Evolutionary conservation across 1,284 basidiomycete genomes (phyloP), one percentile per base, ranked within the genome.

Genomic region (Rhodotorula sp.): DNA sequence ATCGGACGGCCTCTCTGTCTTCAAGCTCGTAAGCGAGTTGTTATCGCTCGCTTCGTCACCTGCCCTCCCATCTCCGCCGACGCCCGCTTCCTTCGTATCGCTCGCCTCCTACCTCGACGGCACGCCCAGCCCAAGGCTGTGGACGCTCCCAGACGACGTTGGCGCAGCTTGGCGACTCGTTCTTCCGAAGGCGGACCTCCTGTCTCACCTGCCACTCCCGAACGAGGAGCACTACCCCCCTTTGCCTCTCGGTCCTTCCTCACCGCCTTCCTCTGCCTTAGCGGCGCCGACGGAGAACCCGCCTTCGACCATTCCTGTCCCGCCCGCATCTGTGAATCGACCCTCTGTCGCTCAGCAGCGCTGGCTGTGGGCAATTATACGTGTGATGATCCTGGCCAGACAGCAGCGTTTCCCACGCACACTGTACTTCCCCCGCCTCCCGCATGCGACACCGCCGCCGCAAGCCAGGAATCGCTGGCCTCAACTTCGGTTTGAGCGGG

Each of bases 331-430:
- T 21, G 6, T 53, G 25, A 12, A 21, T 10, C 41, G 10, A 6
- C 27, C n/a, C 50, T 27, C 9, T 21, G 54, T 29, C 0, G 67
- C 73, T 1, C 66, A 64, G 1, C 55, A 55, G 21, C 46, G 74
- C 1, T 76, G 72, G 74, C 50, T 62, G 32, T 76, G 71, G 71
- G 69, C 69, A 10, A 73, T 76, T 53, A 39, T 56, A 3, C 68
- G 71, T 3, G 46, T 50, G 2, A 27, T 75, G 32, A 37, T 70
- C 29, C 15, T 50, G 8, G 17, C 12, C 7, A 48, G 62, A 0
- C 50, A 64, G 13, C 19, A 34, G 12, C 53, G 51, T 0, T 59
- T 34, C 22, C 66, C 67, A 8, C 64, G 37, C 2, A 59, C 73
- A 21, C 62, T 65, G 10, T 51, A n/a, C 17, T 15, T 75, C 15